Base-by-base conservation (phyloP, 148 eudicot species). In the Drosera capensis region DNA sequence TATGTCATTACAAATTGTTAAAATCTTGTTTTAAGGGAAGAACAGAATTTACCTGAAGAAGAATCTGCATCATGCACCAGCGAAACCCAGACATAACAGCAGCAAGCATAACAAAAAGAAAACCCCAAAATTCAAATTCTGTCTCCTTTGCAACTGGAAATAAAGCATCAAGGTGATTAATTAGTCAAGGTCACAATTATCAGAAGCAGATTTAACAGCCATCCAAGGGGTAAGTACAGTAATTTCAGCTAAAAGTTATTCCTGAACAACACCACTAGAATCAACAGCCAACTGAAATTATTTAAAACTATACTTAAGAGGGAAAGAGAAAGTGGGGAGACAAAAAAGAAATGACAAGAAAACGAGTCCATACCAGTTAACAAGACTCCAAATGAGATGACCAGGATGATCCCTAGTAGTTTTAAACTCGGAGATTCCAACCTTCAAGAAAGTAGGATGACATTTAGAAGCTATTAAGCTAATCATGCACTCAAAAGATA, bases 51-150 rank as follows among this genome's bases (percentile, higher is more conserved):
- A 84, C 99, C 94, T 90, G 99, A 59, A 90, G 99, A 64, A 90
- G 99, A 57, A 90, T 90, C 69, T 90, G 99, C 36, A 93, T 90
- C 99, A 90, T 90, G 54, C 80, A 72, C 99, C 99, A 90, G 51
- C 95, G 92, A 43, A 90, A 90, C 25, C 99, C 99, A 61, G 99
- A 78, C 99, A 90, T 84, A 57, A 90, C 93, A 69, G 99, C 93
- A 59, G 99, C 99, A 75, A 90, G 95, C 93, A 84, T 90, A 45
- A 90, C 99, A 59, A 90, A 90, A 17, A 84, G 13, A 57, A 90
- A 90, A 42, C 99, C 99, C 99, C 93, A 84, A 47, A 90, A 69
- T 45, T 90, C 93, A 68, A 90, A 90, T 48, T 85, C 95, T 28
- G 95, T 77, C 58, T 90, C 99, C 69, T 62, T 90, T 49, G 95